A percentile compares a stretch with the other conserved stretches of the same genome.
These are phyloP conservation scores for Fusarium pininemorale DNA, from an alignment of 2,329 filamentous ascomycete genomes.

Conservation along the genomic window DNA sequence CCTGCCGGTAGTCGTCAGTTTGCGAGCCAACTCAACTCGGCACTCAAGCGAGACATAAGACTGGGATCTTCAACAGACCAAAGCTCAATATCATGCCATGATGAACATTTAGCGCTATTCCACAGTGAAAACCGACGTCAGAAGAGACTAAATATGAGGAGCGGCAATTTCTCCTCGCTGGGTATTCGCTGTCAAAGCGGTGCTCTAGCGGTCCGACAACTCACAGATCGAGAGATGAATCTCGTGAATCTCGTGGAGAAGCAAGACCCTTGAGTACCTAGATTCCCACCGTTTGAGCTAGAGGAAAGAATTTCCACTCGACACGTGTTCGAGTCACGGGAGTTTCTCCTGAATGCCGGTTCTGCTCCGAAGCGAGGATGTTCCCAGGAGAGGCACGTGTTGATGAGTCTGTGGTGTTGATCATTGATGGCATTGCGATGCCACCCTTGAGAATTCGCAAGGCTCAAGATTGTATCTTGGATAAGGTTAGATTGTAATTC, in stretches of 20 bases:
- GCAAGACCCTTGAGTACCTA: background rate
- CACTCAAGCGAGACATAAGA: slow-evolving; percentile 18
- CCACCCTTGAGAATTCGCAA: background rate
- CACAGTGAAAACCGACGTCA: slow-evolving; percentile 7
- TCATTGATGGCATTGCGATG: background rate
- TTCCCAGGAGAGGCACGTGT: slow-evolving; percentile 22
- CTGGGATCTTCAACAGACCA: slow-evolving; percentile 21
- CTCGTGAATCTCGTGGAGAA: slow-evolving; percentile 30
- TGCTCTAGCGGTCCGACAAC: slow-evolving; percentile 25
- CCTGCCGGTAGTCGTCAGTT: slow-evolving; percentile 21
- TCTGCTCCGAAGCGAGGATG: slow-evolving; percentile 26
- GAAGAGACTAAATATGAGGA: slow-evolving; percentile 7
- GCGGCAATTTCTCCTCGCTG: slow-evolving; percentile 23
- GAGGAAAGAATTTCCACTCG: slow-evolving; percentile 5
- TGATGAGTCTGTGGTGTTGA: slow-evolving; percentile 13
- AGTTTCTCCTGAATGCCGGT: slow-evolving; percentile 15
- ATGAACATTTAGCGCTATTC: slow-evolving; percentile 17
- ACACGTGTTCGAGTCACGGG: slow-evolving; percentile 36
- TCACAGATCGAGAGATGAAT: slow-evolving; percentile 35
- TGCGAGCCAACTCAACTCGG: slow-evolving; percentile 14
- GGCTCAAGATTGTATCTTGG: background rate
- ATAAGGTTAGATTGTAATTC: background rate
- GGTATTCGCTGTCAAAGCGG: slow-evolving; percentile 26
- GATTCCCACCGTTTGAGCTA: background rate
- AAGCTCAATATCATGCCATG: slow-evolving; percentile 36